Evolutionary conservation across 768 basidiomycete species (phyloP).

Genomic region (Hygrophoropsis aurantiaca): DNA sequence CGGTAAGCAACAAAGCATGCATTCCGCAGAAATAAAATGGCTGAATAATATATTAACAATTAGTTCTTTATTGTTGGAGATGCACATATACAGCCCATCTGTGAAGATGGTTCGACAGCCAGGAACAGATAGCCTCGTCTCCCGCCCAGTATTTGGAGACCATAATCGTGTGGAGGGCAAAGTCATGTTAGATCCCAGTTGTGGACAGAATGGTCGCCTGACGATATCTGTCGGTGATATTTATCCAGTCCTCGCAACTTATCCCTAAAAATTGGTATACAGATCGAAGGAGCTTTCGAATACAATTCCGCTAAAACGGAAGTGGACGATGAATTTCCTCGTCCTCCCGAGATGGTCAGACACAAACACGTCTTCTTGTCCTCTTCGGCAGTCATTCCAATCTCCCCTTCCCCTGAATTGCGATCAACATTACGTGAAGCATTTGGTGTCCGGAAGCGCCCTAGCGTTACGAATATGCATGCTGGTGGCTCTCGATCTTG

Average conservation of each 20-base stretch:
- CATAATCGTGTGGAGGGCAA: conserved; percentile 61
- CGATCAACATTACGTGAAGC: conserved; percentile 25
- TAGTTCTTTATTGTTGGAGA: conserved; percentile 56
- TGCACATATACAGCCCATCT: conserved; percentile 64
- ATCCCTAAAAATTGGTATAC: conserved; percentile 6
- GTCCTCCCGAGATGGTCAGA: conserved; percentile 19
- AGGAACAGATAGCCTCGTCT: conserved; percentile 21
- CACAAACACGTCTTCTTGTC: conserved; percentile 50
- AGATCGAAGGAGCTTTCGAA: conserved; percentile 67
- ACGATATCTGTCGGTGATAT: conserved; percentile 47
- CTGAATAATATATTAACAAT: conserved; percentile 8
- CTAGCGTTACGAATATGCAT: conserved; percentile 42
- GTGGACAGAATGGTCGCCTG: conserved; percentile 54
- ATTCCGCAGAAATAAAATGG: not conserved
- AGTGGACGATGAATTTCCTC: conserved; percentile 15
- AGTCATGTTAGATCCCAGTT: conserved; percentile 54
- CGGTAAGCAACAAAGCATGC: conserved; percentile 38
- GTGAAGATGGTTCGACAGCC: conserved; percentile 43
- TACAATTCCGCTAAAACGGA: conserved; percentile 34
- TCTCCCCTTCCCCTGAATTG: conserved; percentile 29
- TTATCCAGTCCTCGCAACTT: not conserved
- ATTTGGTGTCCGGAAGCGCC: conserved; percentile 45
- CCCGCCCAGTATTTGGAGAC: conserved; percentile 56
- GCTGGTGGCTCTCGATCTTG: conserved; percentile 30
- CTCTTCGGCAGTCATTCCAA: conserved; percentile 42